These are phyloP conservation scores for Rickenella mellea DNA, from an alignment of 768 basidiomycete genomes.

Conservation along the genomic window DNA sequence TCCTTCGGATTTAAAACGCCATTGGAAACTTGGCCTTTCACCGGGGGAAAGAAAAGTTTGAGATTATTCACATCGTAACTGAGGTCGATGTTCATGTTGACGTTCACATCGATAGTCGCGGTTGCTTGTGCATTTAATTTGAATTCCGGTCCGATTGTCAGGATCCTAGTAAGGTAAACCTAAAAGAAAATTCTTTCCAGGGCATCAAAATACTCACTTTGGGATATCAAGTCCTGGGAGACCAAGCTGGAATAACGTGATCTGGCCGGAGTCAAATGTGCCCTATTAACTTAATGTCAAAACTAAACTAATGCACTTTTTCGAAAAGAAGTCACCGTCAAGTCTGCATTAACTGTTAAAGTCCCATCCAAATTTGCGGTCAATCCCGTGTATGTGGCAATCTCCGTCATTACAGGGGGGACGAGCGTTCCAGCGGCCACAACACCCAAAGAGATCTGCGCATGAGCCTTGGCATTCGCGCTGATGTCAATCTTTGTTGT, in stretches of 20 bases:
- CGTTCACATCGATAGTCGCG: constrained; percentile 25
- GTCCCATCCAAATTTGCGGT: constrained; percentile 29
- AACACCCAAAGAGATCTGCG: no score
- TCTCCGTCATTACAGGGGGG: no score
- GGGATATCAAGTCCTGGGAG: constrained; percentile 42
- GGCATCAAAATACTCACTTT: constrained; percentile 22
- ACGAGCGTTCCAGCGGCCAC: constrained; percentile 19
- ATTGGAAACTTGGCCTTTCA: constrained; percentile 13
- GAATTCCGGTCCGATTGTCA: constrained; percentile 40
- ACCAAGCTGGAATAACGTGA: constrained; percentile 29
- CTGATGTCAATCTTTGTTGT: no score
- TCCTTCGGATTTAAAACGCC: constrained; percentile 25
- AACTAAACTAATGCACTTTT: neutral
- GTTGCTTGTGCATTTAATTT: constrained; percentile 28
- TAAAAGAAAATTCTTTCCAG: no score
- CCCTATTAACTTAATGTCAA: constrained; percentile 16
- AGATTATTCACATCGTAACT: constrained; percentile 33
- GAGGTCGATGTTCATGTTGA: constrained; percentile 33
- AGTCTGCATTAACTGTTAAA: constrained; percentile 26
- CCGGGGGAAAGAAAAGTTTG: constrained; percentile 33
- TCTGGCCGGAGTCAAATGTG: constrained; percentile 31
- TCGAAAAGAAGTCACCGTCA: constrained; percentile 19
- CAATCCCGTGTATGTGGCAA: constrained; percentile 28
- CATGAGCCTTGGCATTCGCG: no score
- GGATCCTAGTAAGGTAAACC: no score